Evolutionary conservation across 176 grass and related monocot species (phyloP), one percentile per base, ranked within the genome.

Genomic region (Oryza coarctata): DNA sequence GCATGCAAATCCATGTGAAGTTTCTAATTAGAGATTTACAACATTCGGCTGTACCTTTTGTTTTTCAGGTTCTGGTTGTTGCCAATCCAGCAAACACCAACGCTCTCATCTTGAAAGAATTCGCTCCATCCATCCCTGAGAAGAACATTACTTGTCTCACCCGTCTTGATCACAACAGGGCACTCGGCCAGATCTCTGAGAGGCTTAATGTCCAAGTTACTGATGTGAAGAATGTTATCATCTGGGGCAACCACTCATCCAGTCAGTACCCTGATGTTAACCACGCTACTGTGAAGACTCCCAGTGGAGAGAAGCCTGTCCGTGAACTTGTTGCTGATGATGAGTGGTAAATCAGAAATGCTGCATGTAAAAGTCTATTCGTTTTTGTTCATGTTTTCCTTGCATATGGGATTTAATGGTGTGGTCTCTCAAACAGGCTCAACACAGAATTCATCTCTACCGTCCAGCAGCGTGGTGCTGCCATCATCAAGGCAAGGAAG

Each of bases 31-130:
- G 32, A 67, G 12, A 50, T 78, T 73, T 29, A 61, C 12, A 79
- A 70, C 4, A 29, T 14, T 36, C 73, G 29, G 5, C 29, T 86
- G 45, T 50, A 43, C 55, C 9, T 23, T 62, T 77, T 52, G 0
- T 18, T 35, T 22, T 91, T 41, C 77, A 99, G 96, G 96, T 99
- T 76, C 80, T 99, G 61, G 93, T 99, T 82, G 96, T 99, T 44
- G 96, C 96, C 80, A 95, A 99, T 74, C 93, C 96, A 66, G 93
- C 96, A 63, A 99, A 99, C 68, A 99, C 96, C 29, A 99, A 99
- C 81, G 96, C 96, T 65, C 89, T 99, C 65, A 99, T 99, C 82
- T 83, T 99, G 82, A 99, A 99, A 83, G 93, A 95, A 84, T 99
- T 94, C 0, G 96, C 96, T 70, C 96, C 96, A 80, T 95, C 93